Evolutionary conservation across 2,329 filamentous ascomycete genomes (phyloP), one percentile per base, ranked within the genome.

Genomic region (Ramularia endophylla): DNA sequence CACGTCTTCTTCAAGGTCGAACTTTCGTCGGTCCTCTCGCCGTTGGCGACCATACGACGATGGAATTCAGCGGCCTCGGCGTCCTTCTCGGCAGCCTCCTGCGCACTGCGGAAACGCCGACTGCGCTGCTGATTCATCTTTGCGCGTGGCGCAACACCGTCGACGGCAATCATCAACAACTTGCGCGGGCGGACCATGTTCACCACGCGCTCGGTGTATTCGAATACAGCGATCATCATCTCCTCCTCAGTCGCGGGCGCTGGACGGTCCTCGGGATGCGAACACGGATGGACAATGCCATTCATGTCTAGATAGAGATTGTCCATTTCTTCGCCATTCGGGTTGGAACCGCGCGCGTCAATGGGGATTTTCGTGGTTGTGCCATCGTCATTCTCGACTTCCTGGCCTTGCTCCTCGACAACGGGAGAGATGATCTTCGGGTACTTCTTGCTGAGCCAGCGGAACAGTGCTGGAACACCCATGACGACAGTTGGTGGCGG

Each of bases 81-180:
- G 59, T 94, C 88, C 62, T 95, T 95, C 63, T 97, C 88, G 60
- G 87, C 82, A 12, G 92, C 92, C 63, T 98, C 92, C 63, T 90
- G 87, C 2, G 89, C 92, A 16, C 90, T 85, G 48, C 92, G 83
- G 69, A 98, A 98, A 58, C 92, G 87, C 65, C 92, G 80, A 30
- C 92, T 94, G 48, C 92, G 87, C 69, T 98, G 92, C 64, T 98
- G 94, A 64, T 98, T 98, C 92, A 98, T 98, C 69, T 98, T 98
- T 44, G 94, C 94, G 64, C 92, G 85, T 34, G 92, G 94, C 4
- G 92, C 92, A 51, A 98, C 92, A 62, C 92, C 92, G 68, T 98
- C 92, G 63, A 98, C 89, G 58, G 92, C 92, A 60, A 98, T 95
- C 85, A 97, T 92, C 41, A 98, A 77, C 36, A 98, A 71, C 69